phyloP scores from a whole-genome alignment of 2,329 filamentous ascomycete genomes.

The Tolypocladium sp. region DNA sequence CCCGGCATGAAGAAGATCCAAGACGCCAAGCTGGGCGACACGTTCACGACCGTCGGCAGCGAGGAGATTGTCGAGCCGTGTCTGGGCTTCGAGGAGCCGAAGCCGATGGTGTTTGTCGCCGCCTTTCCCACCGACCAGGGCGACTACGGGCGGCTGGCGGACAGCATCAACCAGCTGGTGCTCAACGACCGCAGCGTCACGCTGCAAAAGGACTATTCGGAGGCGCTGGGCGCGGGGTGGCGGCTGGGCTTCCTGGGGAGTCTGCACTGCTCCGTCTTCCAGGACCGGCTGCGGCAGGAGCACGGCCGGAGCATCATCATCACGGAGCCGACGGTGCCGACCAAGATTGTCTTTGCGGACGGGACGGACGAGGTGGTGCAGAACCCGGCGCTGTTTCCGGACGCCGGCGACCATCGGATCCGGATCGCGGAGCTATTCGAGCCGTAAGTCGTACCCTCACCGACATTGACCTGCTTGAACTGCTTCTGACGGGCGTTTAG shows the following conservation, averaged over 20 bases:
- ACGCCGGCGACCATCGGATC: slow-evolving; percentile 41
- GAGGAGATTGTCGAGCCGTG: slow-evolving; percentile 71
- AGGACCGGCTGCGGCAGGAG: slow-evolving; percentile 88
- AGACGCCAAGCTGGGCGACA: slow-evolving; percentile 93
- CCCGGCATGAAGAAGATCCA: slow-evolving; percentile 96
- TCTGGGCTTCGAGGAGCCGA: slow-evolving; percentile 92
- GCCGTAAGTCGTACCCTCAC: slow-evolving; percentile 29
- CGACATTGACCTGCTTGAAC: no score
- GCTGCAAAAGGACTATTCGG: slow-evolving; percentile 86
- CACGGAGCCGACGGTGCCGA: slow-evolving; percentile 89
- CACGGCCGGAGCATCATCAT: slow-evolving; percentile 94
- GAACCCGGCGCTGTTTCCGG: slow-evolving; percentile 83
- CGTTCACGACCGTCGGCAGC: slow-evolving; percentile 73
- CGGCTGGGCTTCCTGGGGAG: slow-evolving; percentile 92
- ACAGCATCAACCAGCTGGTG: slow-evolving; percentile 88
- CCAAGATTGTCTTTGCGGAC: slow-evolving; percentile 71
- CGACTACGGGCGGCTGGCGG: slow-evolving; percentile 78
- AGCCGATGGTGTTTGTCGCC: slow-evolving; percentile 97
- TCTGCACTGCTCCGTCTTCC: slow-evolving; percentile 96
- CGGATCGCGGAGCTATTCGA: slow-evolving; percentile 39
- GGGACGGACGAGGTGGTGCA: slow-evolving; percentile 72
- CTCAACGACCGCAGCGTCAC: slow-evolving; percentile 95
- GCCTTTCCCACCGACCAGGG: slow-evolving; percentile 89
- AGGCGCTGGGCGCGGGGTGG: slow-evolving; percentile 90
- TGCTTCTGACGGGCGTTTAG: slow-evolving; percentile 9